These are phyloP conservation scores for Calonectria pseudoturangicola DNA, from an alignment of 2,329 filamentous ascomycete species.

Conservation along the genomic window DNA sequence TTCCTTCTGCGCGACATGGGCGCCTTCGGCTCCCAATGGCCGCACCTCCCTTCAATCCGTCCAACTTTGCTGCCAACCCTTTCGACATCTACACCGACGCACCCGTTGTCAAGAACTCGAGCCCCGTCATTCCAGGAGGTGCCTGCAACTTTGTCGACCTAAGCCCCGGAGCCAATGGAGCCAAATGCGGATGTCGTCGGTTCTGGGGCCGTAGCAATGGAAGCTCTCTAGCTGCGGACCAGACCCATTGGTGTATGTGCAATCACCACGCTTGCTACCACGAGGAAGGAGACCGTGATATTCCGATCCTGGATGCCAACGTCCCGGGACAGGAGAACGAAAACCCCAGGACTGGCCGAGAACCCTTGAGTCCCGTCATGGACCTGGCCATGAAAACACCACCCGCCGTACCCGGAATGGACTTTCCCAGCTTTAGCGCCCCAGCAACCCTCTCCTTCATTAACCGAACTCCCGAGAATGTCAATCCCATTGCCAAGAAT, in stretches of 20 bases:
- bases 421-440: constrained; percentile 63
- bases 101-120: constrained; percentile 52
- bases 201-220: constrained; percentile 72
- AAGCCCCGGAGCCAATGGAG: constrained; percentile 69
- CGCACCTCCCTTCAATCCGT: constrained; percentile 68
- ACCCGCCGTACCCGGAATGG: constrained; percentile 60
- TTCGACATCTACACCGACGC: constrained; percentile 75
- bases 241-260: constrained; percentile 76
- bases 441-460: constrained; percentile 59
- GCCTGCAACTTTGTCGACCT: constrained; percentile 76
- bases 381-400: constrained; percentile 67
- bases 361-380: constrained; percentile 72
- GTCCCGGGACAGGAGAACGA: constrained; percentile 72
- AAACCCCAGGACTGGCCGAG: constrained; percentile 66
- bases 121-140: constrained; percentile 68
- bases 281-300: constrained; percentile 64
- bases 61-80: constrained; percentile 65
- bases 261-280: constrained; percentile 78
- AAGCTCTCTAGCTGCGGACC: constrained; percentile 61
- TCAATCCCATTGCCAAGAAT: constrained; percentile 41
- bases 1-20: constrained; percentile 54
- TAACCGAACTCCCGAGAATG: constrained; percentile 56
- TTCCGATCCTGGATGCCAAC: constrained; percentile 51
- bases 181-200: constrained; percentile 75
- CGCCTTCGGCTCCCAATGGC: constrained; percentile 67